These are phyloP conservation scores for Cadophora gregata DNA, from an alignment of 2,329 filamentous ascomycete genomes.

Conservation along the genomic window DNA sequence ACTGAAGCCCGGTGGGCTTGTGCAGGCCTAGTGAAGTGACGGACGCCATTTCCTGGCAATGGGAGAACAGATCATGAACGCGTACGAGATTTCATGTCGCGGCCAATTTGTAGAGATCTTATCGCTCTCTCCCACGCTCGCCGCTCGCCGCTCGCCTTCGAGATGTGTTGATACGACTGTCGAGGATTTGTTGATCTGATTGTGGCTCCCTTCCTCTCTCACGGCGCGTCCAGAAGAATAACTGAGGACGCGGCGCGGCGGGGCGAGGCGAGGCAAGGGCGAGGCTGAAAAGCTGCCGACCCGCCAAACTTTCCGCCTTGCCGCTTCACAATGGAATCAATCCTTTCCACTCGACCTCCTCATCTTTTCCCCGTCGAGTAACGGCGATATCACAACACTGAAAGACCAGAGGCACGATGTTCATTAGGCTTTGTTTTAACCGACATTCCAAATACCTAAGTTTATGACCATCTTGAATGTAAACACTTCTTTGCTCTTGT, in stretches of 20 bases:
- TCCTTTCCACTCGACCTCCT: too few relatives aligned
- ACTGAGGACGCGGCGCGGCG: constrained; percentile 15
- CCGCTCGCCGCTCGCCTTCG: neutral
- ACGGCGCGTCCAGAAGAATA: constrained; percentile 22
- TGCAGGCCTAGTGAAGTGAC: constrained; percentile 91
- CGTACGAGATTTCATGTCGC: constrained; percentile 27
- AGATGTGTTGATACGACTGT: neutral
- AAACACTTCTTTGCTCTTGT: too few relatives aligned
- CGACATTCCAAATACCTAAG: too few relatives aligned
- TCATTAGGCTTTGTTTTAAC: too few relatives aligned
- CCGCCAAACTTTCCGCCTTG: neutral
- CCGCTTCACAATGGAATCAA: too few relatives aligned
- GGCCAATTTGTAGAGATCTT: neutral
- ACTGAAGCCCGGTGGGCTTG: constrained; percentile 81
- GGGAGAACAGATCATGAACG: constrained; percentile 30
- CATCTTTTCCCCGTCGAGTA: too few relatives aligned
- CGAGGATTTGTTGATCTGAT: constrained; percentile 13
- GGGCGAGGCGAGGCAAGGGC: neutral
- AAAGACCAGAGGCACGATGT: too few relatives aligned
- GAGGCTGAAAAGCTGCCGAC: constrained; percentile 30
- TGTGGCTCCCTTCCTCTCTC: constrained; percentile 19
- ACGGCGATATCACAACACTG: too few relatives aligned
- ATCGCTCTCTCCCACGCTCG: neutral
- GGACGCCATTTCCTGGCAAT: constrained; percentile 72
- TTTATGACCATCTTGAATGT: too few relatives aligned